Base-by-base conservation (phyloP, 805 yeast genomes). In the Saccharomycopsis capsularis region DNA sequence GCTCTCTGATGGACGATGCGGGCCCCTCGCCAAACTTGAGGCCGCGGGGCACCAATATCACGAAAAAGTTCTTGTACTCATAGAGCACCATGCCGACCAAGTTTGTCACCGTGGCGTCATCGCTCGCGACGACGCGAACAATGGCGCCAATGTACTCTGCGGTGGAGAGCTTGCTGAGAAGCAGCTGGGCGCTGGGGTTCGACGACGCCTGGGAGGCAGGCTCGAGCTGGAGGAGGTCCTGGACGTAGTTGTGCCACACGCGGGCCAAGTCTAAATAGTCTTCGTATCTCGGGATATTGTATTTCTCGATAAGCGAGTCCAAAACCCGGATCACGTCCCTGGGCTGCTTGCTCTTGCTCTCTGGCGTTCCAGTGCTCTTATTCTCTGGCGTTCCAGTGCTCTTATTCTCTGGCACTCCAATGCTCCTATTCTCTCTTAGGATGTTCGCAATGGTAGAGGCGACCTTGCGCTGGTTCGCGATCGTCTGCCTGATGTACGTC, bases 131-230 rank as follows among this genome's bases (percentile, higher is more conserved):
- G 11, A 53, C 44, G 11, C 52, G 24, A 18, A 48, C 36, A 7
- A 53, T 35, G 1, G 48, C 38, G 2, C 56, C 56, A 24, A 51
- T 35, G 34, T 16, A 53, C 18, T 53, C 56, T 4, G 55, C 51
- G 15, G 48, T 42, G 5, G 51, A 42, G 4, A 53, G 40, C 30
- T 48, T 53, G 19, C 49, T 27, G 13, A 48, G 36, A 22, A 50
- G 23, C 27, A 37, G 42, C 27, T 51, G 54, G 34, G 29, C 30
- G 6, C 30, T 39, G n/a, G n/a, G n/a, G n/a, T n/a, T n/a, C n/a
- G n/a, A n/a, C n/a, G n/a, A n/a, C n/a, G n/a, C n/a, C n/a, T n/a
- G n/a, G 19, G 23, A 24, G 16, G 39, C 16, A 15, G 24, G 34
- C 4, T 36, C 24, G 11, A 40, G 18, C 9, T 27, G 15, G 13